A percentile compares a stretch with the other conserved stretches of the same genome.
These are phyloP conservation scores for Chenopodium formosanum DNA, from an alignment of 148 eudicot species.

Conservation along the genomic window DNA sequence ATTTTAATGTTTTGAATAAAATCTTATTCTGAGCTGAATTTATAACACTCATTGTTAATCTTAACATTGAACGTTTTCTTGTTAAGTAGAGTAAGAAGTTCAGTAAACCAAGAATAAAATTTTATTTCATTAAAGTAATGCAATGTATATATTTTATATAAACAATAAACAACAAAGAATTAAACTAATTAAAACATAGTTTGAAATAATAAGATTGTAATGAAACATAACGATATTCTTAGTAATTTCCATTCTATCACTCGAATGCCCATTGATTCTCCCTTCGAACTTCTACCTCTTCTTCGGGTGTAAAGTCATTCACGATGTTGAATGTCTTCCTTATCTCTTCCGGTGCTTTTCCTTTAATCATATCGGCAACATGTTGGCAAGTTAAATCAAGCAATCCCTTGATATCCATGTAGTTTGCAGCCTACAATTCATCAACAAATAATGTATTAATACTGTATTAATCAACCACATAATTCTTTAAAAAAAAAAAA, in stretches of 20 bases:
- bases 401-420: slow-evolving; percentile 49
- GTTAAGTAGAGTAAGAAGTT: no score
- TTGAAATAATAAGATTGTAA: no score
- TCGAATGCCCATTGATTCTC: slow-evolving; percentile 60
- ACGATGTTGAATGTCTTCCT: slow-evolving; percentile 49
- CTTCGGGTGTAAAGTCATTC: slow-evolving; percentile 49
- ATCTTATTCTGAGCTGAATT: not conserved
- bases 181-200: no score
- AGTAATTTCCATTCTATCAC: slow-evolving; percentile 10
- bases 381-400: slow-evolving; percentile 51
- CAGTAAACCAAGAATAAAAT: no score
- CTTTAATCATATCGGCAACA: slow-evolving; percentile 45
- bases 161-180: no score
- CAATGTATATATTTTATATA: no score
- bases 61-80: not conserved
- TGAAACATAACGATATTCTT: no score
- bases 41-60: slow-evolving; percentile 16
- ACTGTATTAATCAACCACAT: no score
- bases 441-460: not conserved
- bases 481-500: no score
- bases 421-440: slow-evolving; percentile 44
- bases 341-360: slow-evolving; percentile 50
- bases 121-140: no score
- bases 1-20: not conserved
- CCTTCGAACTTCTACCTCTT: slow-evolving; percentile 50